Base-by-base conservation (phyloP, 1,284 basidiomycete genomes). In the Ustilago lituana region DNA sequence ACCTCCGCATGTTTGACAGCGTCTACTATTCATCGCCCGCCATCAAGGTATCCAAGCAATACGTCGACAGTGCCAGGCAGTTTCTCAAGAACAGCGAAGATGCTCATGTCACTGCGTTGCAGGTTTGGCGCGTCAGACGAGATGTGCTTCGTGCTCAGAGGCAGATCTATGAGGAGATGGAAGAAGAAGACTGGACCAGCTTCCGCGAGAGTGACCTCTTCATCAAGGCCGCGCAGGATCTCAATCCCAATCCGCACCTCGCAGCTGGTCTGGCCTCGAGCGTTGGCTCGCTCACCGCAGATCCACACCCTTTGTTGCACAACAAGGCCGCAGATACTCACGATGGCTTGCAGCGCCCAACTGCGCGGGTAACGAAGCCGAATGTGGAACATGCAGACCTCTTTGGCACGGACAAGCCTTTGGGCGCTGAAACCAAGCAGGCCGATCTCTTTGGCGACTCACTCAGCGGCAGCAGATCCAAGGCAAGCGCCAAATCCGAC, bases 201-300 rank as follows among this genome's bases (percentile, higher is more conserved):
- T 98, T 98, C 80, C 88, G 89, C 74, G 85, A 87, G 61, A 93
- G 91, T 33, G 92, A 94, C 73, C 86, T 97, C 9, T 97, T 91
- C 88, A 90, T 93, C 83, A 90, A 92, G 51, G 93, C 92, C 0
- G 85, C 91, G 2, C 88, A 89, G 2, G 92, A 97, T 77, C 85
- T 90, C 23, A 44, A 27, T n/a, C 68, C 68, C 3, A 88, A 47
- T 83, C 76, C 84, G 77, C 61, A 79, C 80, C 54, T 77, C 63
- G 56, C 77, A 59, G 54, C 55, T 44, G 24, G 69, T 80, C 43
- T 53, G 19, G 62, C 56, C 35, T 64, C 54, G 14, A 63, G 59
- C 43, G 52, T 69, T 12, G 49, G 51, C 52, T 50, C 65, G 24
- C 55, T 59, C 20, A 22, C 55, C n/a, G 41, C 62, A n/a, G 54